Evolutionary conservation across 1,284 basidiomycete species (phyloP).

Genomic region (Psilocybe mexicana): DNA sequence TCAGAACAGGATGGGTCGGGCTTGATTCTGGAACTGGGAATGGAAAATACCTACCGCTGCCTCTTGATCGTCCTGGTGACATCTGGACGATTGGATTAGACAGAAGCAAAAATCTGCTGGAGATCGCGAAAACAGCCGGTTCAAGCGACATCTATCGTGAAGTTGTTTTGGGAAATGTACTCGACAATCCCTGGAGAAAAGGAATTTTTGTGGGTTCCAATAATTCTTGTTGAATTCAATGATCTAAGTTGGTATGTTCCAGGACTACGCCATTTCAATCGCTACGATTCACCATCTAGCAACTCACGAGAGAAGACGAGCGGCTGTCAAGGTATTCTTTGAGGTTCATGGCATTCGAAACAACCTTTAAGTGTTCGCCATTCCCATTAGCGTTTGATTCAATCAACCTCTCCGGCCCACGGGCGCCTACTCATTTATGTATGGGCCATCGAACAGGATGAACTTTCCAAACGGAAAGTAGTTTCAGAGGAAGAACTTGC

Average conservation of each 20-base stretch:
- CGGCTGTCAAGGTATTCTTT: constrained; percentile 67
- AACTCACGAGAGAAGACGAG: constrained; percentile 67
- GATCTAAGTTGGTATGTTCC: constrained; percentile 1
- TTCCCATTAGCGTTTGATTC: constrained; percentile 57
- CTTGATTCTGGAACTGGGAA: constrained; percentile 97
- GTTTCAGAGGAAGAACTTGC: constrained; percentile 17
- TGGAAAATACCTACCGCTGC: constrained; percentile 90
- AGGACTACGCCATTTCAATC: constrained; percentile 96
- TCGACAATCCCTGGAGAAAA: constrained; percentile 68
- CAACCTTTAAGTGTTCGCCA: not conserved
- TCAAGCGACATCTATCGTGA: constrained; percentile 55
- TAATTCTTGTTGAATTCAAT: not conserved
- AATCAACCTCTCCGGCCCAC: constrained; percentile 59
- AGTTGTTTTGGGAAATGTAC: constrained; percentile 74
- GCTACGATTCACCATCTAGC: constrained; percentile 95
- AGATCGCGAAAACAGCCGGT: constrained; percentile 68
- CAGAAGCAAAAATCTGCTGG: constrained; percentile 75
- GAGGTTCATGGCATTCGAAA: not conserved
- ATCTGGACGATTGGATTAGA: constrained; percentile 84
- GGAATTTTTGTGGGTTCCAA: constrained; percentile 71
- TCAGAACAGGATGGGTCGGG: constrained; percentile 82
- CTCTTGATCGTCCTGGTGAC: constrained; percentile 53
- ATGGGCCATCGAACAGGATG: constrained; percentile 97
- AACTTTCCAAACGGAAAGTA: constrained; percentile 64
- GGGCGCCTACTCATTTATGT: constrained; percentile 92